phyloP scores from a whole-genome alignment of 2,329 filamentous ascomycete species.

The Dryadomyces quercus-mongolicae region DNA sequence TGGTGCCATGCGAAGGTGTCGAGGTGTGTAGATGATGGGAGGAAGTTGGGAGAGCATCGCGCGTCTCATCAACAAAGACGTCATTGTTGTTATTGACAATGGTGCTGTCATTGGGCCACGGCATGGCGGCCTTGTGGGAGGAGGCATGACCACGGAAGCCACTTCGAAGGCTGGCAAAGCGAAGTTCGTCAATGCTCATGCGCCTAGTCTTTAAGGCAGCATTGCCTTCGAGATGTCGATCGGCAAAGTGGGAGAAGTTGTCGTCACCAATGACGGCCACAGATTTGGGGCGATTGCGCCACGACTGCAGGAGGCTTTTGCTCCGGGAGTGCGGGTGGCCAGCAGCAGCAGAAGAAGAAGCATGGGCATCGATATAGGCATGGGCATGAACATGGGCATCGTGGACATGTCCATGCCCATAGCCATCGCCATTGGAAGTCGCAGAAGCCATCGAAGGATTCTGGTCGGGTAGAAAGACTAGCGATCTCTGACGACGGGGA shows the following conservation, averaged over 20 bases:
- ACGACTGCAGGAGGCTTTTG: slow-evolving; percentile 36
- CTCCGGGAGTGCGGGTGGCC: slow-evolving; percentile 28
- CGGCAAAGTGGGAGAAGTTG: slow-evolving; percentile 12
- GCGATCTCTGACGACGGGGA: background rate
- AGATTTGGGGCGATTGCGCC: slow-evolving; percentile 34
- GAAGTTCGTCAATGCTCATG: slow-evolving; percentile 3
- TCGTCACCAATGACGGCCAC: slow-evolving; percentile 22
- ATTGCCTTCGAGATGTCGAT: slow-evolving; percentile 14
- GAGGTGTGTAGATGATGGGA: background rate
- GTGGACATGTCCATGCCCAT: background rate
- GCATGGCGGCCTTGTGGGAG: background rate
- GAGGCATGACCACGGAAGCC: background rate
- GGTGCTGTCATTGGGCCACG: background rate
- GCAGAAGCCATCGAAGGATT: background rate
- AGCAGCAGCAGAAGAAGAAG: background rate
- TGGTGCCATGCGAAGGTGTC: slow-evolving; percentile 11
- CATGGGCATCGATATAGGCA: too few species aligned
- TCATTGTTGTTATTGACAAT: background rate
- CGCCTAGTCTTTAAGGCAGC: slow-evolving; percentile 9
- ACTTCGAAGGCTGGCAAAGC: background rate
- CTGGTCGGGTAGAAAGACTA: background rate
- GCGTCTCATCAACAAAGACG: too few species aligned
- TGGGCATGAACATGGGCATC: background rate
- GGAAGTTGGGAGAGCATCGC: too few species aligned
- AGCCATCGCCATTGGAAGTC: background rate